Base-by-base conservation (phyloP, 495 filamentous ascomycete species). In the Neurospora tetrasperma region DNA sequence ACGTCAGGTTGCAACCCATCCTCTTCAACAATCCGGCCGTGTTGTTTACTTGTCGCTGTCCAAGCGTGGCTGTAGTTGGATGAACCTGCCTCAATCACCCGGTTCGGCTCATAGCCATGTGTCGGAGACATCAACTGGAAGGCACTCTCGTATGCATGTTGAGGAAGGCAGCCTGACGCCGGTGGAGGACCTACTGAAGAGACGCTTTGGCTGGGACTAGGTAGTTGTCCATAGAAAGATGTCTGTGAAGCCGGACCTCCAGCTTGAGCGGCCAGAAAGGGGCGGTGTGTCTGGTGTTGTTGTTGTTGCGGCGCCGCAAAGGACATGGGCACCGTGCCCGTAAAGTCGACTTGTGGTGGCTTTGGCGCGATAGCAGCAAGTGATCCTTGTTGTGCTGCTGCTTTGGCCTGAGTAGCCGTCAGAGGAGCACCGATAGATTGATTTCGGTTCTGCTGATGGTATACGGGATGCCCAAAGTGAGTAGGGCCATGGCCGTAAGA, bases 401-500 rank as follows among this genome's bases (percentile, higher is more conserved):
- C 18, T 54, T 76, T 75, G 18, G 73, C 69, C 31, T 81, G 79
- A 0, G 74, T 43, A 23, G 72, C 74, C 3, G 79, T 62, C 41
- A 77, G 69, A 62, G 78, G 79, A n/a, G 76, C 73, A 41, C 70
- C 71, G 35, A 76, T 10, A 23, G 74, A 46, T 8, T 75, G 73
- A 27, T 78, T 73, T 18, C 75, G 76, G n/a, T 73, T 43, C 12
- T 76, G 76, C 1, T 74, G 79, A 35, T 77, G 76, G 43, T 77
- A 81, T 16, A 76, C 73, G 4, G 77, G 71, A 40, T 79, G 77
- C 1, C 76, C 78, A 44, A 70, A 80, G 43, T 78, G 69, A 62
- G 54, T 31, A 38, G 72, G 43, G 35, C 77, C 74, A 38, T 75
- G 71, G 14, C 75, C 38, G 83, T 85, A 86, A n/a, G 89, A 83